Evolutionary conservation across 805 yeast genomes (phyloP).

Genomic region (Saccharomycopsis sp.): DNA sequence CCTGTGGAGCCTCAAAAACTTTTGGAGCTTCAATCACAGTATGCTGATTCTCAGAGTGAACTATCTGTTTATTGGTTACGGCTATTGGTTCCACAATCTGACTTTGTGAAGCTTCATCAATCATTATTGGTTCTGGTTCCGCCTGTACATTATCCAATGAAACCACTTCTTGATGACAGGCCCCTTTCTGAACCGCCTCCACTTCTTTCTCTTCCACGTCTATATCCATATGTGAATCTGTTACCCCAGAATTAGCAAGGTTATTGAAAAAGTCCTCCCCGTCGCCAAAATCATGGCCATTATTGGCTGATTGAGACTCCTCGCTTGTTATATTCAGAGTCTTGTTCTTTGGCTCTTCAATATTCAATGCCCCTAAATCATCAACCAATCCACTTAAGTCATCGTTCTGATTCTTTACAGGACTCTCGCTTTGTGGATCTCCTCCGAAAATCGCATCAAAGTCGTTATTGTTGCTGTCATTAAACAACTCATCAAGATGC

Average conservation of each 20-base stretch:
- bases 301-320: neutral
- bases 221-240: neutral
- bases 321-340: neutral
- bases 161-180: too few relatives aligned
- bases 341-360: neutral
- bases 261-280: slow-evolving; percentile 1
- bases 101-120: neutral
- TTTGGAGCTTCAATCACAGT: too few relatives aligned
- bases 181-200: too few relatives aligned
- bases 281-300: neutral
- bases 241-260: neutral
- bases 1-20: too few relatives aligned
- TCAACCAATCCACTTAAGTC: neutral
- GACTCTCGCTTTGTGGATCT: neutral
- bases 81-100: neutral
- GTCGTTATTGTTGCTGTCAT: neutral
- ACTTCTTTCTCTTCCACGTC: neutral
- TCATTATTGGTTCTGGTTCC: neutral
- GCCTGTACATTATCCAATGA: neutral
- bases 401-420: neutral
- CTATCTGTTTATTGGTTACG: too few relatives aligned
- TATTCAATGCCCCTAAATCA: neutral
- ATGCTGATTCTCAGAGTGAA: too few relatives aligned
- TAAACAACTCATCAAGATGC: neutral
- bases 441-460: neutral